phyloP scores from a whole-genome alignment of 2,329 filamentous ascomycete species.

The Thelonectria discophora region DNA sequence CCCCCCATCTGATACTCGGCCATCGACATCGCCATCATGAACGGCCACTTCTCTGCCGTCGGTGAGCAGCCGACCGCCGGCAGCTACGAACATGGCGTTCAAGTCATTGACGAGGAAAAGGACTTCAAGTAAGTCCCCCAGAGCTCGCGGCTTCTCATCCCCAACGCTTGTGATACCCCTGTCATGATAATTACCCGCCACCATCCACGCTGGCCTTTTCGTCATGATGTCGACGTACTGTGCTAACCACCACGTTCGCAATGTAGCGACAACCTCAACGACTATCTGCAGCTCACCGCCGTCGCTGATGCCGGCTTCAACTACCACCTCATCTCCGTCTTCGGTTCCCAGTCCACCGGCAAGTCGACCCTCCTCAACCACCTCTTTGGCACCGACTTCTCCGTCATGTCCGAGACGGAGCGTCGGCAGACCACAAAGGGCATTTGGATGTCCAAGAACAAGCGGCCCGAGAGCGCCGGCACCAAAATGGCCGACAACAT shows the following conservation, averaged over 20 bases:
- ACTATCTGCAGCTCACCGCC: constrained; percentile 82
- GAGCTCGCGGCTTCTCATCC: not conserved
- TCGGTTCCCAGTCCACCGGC: constrained; percentile 97
- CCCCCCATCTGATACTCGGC: constrained; percentile 22
- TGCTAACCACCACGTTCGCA: constrained; percentile 20
- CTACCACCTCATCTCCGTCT: constrained; percentile 98
- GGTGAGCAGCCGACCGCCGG: constrained; percentile 70
- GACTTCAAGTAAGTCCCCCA: constrained; percentile 79
- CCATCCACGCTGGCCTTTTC: constrained; percentile 1
- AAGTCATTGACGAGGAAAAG: constrained; percentile 93
- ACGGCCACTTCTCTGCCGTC: constrained; percentile 81
- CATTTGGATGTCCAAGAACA: constrained; percentile 99
- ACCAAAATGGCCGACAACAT: constrained; percentile 93
- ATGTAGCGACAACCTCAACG: constrained; percentile 75
- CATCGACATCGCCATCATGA: constrained; percentile 61
- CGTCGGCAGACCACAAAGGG: constrained; percentile 97
- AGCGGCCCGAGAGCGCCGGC: constrained; percentile 63
- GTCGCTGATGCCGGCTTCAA: constrained; percentile 94
- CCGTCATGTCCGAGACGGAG: constrained; percentile 96
- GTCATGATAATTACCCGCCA: not conserved
- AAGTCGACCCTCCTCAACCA: constrained; percentile 97
- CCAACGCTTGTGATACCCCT: constrained; percentile 1
- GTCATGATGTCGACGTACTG: constrained; percentile 19
- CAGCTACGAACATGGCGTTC: constrained; percentile 90
- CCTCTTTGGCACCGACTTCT: constrained; percentile 95